Base-by-base conservation (phyloP, 2,329 filamentous ascomycete species). In the Stromatinia cepivora region DNA sequence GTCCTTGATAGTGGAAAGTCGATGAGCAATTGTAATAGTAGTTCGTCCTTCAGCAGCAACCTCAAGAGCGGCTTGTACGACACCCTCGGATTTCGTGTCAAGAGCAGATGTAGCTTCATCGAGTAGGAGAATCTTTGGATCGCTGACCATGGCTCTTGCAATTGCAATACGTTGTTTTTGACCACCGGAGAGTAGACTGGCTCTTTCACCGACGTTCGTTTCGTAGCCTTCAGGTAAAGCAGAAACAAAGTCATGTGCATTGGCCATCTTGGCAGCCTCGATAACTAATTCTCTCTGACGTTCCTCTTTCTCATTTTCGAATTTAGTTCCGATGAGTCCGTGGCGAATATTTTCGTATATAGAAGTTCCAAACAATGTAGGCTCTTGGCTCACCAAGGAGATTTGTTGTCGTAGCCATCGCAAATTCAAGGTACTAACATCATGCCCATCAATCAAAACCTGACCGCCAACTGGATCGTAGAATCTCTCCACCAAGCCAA, bases 121-220 rank as follows among this genome's bases (percentile, higher is more conserved):
- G 7, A 99, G 88, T 0, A 99, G 86, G 1, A 99, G 84, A 76
- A 99, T 90, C 82, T 94, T 96, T 0, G 94, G 94, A 75, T 97
- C 92, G 25, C 91, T 94, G 42, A 97, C 92, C 69, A 97, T 87
- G 52, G 94, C 94, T 76, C 93, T 86, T 10, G 94, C 93, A 79
- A 98, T 97, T 17, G 94, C 94, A 77, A 98, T 96, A 75, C 95
- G 92, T 81, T 98, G 95, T 80, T 97, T 97, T 81, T 99, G 95
- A 48, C 95, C 95, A 79, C 95, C 95, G 68, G 92, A 97, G 11
- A 99, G 85, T 66, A 97, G 82, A 78, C 97, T 97, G 13, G 95
- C 95, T 72, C 94, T 90, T 80, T 98, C 93, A 69, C 95, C 95
- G n/a, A 98, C 94, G 73, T 96, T 90, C 0, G 95, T 98, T 73